A percentile compares a stretch with the other conserved stretches of the same genome.
Evolutionary conservation across 371 early-diverging fungal genomes (phyloP).

Genomic region (Globomyces sp.): DNA sequence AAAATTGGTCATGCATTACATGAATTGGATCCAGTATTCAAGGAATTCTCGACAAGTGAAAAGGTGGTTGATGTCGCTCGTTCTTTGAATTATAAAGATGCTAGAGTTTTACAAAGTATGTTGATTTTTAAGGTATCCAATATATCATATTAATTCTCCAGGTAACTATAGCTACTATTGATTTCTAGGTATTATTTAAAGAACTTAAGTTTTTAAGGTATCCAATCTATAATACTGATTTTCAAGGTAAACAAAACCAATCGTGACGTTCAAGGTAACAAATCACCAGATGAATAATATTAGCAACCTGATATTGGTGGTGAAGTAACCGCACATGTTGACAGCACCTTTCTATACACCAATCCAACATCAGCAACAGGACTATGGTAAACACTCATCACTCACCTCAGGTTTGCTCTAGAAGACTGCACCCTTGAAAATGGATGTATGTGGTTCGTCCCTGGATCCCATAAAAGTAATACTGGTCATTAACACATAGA

Average conservation of each 20-base stretch:
- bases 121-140: slow-evolving; percentile 73
- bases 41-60: slow-evolving; percentile 57
- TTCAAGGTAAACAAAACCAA: no score
- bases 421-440: slow-evolving; percentile 88
- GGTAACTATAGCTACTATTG: no score
- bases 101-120: slow-evolving; percentile 87
- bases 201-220: no score
- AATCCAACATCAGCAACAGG: slow-evolving; percentile 80
- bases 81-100: slow-evolving; percentile 66
- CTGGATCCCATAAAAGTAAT: slow-evolving; percentile 79
- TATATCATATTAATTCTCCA: neutral
- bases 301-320: slow-evolving; percentile 31
- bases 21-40: slow-evolving; percentile 70
- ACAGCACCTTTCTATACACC: slow-evolving; percentile 90
- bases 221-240: no score
- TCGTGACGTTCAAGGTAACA: neutral
- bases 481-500: slow-evolving; percentile 28
- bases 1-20: slow-evolving; percentile 93
- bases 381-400: slow-evolving; percentile 60
- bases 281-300: neutral
- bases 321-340: slow-evolving; percentile 50
- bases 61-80: slow-evolving; percentile 57
- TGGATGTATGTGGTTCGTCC: slow-evolving; percentile 85
- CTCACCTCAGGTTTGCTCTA: slow-evolving; percentile 60
- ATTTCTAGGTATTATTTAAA: no score